These are phyloP conservation scores for Helenozyma rhizophorensis DNA, from an alignment of 805 yeast species.

Conservation along the genomic window DNA sequence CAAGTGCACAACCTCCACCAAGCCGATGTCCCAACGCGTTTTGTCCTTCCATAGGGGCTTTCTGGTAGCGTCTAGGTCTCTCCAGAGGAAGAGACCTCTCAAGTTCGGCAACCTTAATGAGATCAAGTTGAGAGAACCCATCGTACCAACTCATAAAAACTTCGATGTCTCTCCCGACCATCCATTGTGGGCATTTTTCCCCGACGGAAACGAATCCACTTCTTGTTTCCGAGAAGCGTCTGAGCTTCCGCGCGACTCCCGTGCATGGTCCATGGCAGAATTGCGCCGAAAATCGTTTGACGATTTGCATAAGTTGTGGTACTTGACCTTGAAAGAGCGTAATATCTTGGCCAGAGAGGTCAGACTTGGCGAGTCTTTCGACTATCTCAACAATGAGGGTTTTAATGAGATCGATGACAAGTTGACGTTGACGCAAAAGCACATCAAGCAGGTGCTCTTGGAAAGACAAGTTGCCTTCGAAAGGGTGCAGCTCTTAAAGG, in stretches of 20 bases:
- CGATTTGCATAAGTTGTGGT: conserved; percentile 91
- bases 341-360: conserved; percentile 75
- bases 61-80: conserved; percentile 5
- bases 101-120: conserved; percentile 24
- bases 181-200: conserved; percentile 93
- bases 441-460: conserved; percentile 79
- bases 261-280: conserved; percentile 87
- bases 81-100: conserved; percentile 17
- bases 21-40: background rate
- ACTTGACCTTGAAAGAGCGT: conserved; percentile 75
- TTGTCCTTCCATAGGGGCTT: conserved; percentile 11
- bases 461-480: conserved; percentile 77
- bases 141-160: conserved; percentile 75
- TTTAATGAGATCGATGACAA: conserved; percentile 38
- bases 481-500: conserved; percentile 47
- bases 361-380: conserved; percentile 44
- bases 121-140: conserved; percentile 69
- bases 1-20: background rate
- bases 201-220: conserved; percentile 45
- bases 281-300: conserved; percentile 87
- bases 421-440: conserved; percentile 34
- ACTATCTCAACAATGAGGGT: conserved; percentile 26
- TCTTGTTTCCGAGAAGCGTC: conserved; percentile 52
- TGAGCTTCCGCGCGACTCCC: conserved; percentile 50
- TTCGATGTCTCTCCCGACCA: conserved; percentile 75